phyloP scores from a whole-genome alignment of 768 basidiomycete genomes.

The Tubosaeta sp. region DNA sequence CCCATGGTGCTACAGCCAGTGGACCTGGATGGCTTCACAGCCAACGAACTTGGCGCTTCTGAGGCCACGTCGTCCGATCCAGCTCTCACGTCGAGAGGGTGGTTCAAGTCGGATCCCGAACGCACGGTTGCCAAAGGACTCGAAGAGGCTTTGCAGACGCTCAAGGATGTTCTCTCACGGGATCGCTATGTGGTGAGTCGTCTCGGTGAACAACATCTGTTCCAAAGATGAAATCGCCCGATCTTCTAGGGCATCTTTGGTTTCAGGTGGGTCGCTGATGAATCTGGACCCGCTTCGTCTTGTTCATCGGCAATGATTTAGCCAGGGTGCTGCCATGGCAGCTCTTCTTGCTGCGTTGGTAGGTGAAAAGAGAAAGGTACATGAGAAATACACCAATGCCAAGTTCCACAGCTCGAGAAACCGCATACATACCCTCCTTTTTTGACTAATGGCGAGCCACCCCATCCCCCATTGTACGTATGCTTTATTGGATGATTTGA shows the following conservation, averaged over 20 bases:
- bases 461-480: conserved; percentile 72
- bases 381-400: conserved; percentile 1
- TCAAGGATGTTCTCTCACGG: conserved; percentile 54
- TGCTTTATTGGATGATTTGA: background rate
- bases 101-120: conserved; percentile 62
- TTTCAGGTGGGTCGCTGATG: conserved; percentile 51
- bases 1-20: conserved; percentile 64
- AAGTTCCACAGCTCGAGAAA: conserved; percentile 45
- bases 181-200: conserved; percentile 65
- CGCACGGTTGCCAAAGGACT: conserved; percentile 52
- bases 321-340: conserved; percentile 78
- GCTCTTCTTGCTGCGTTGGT: conserved; percentile 68
- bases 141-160: conserved; percentile 47
- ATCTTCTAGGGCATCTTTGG: conserved; percentile 65
- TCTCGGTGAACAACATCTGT: background rate
- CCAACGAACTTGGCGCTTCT: conserved; percentile 35
- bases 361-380: conserved; percentile 19
- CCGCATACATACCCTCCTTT: conserved; percentile 54
- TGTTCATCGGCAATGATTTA: conserved; percentile 23
- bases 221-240: background rate
- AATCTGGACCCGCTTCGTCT: background rate
- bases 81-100: conserved; percentile 55
- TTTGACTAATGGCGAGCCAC: conserved; percentile 56
- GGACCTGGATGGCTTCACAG: conserved; percentile 43
- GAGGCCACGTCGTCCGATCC: conserved; percentile 44